phyloP scores from a whole-genome alignment of 306 rosid genomes.

The Cucurbita argyrosperma region DNA sequence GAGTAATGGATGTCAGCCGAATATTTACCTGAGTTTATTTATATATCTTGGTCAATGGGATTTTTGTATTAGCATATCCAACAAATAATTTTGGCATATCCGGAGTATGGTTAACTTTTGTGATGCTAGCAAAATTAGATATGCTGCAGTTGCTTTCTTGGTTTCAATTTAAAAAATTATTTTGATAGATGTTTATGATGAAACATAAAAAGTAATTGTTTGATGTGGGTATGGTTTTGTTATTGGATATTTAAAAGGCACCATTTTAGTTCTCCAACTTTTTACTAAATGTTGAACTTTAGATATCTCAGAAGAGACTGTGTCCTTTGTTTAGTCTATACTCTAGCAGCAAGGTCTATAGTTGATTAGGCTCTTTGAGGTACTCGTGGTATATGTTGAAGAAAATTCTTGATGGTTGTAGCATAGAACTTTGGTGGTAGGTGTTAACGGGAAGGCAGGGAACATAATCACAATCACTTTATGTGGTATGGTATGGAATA shows the following conservation, averaged over 20 bases:
- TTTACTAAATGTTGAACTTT: not conserved
- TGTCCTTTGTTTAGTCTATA: not conserved
- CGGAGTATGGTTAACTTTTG: not conserved
- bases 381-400: not conserved
- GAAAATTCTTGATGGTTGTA: not conserved
- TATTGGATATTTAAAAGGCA: not conserved
- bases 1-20: not conserved
- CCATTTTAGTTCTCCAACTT: not conserved
- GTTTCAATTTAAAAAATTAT: not conserved
- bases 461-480: not conserved
- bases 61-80: not conserved
- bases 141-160: not conserved
- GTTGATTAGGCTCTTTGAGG: not conserved
- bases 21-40: not conserved
- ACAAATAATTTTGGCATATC: not conserved
- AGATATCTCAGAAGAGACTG: not conserved
- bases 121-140: not conserved
- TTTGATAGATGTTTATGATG: conserved; percentile 3
- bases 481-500: not conserved
- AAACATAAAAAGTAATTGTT: not conserved
- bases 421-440: not conserved
- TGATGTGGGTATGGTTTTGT: not conserved
- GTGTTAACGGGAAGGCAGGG: not conserved
- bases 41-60: not conserved
- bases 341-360: not conserved